These are phyloP conservation scores for Lagenaria siceraria DNA, from an alignment of 306 rosid genomes.

Conservation along the genomic window DNA sequence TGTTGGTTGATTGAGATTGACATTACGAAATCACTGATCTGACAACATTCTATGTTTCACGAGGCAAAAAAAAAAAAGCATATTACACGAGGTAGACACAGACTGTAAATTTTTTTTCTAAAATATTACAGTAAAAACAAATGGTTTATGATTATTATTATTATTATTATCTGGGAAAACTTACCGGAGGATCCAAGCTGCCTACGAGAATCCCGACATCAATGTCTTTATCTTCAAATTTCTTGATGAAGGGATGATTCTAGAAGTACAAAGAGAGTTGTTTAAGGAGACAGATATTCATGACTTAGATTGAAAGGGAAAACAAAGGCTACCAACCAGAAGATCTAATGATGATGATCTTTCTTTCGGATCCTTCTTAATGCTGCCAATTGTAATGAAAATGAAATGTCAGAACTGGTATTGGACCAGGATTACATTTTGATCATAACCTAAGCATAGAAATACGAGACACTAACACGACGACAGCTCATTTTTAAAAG, in stretches of 20 bases:
- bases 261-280: conserved; percentile 26
- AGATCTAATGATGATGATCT: conserved; percentile 81
- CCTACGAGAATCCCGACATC: conserved; percentile 84
- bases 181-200: conserved; percentile 87
- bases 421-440: background rate
- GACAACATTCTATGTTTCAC: background rate
- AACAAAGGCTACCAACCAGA: conserved; percentile 48
- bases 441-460: too few relatives aligned
- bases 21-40: background rate
- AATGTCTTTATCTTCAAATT: conserved; percentile 90
- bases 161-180: conserved; percentile 47
- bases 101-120: background rate
- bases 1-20: too few relatives aligned
- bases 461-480: too few relatives aligned
- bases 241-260: conserved; percentile 90
- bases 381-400: conserved; percentile 47
- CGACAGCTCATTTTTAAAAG: too few relatives aligned
- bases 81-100: background rate
- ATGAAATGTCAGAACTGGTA: background rate
- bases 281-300: background rate
- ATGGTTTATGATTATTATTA: conserved; percentile 12
- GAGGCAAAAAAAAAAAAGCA: background rate
- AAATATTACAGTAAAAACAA: background rate
- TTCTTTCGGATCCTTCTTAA: conserved; percentile 62
- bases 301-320: background rate